Percentiles rank a stretch among this genome's conserved stretches.
These are phyloP conservation scores for Brassica juncea DNA, from an alignment of 345 rosid species.

Conservation along the genomic window DNA sequence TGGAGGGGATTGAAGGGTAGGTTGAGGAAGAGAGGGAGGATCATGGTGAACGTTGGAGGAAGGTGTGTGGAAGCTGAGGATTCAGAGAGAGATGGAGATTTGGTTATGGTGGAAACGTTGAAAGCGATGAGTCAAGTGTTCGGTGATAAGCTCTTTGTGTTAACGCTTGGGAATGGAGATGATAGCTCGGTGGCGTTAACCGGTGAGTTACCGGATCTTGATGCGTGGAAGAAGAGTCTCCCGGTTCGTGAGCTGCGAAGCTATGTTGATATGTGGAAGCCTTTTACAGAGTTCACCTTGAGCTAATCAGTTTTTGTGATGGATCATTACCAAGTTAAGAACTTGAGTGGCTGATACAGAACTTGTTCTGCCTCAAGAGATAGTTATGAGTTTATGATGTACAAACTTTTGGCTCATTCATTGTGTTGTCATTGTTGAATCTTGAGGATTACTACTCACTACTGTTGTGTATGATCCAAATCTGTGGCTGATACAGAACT, in stretches of 20 bases:
- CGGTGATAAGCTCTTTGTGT: conserved; percentile 52
- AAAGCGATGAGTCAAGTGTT: conserved; percentile 67
- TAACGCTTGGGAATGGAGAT: conserved; percentile 58
- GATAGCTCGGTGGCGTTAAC: conserved; percentile 78
- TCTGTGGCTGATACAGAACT: not conserved
- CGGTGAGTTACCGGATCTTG: conserved; percentile 63
- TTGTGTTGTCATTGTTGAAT: conserved; percentile 5
- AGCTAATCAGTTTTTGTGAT: conserved; percentile 9
- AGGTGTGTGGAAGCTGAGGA: conserved; percentile 63
- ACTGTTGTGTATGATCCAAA: not conserved
- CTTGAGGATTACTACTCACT: not conserved
- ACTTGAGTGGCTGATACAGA: not conserved
- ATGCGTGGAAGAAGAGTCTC: conserved; percentile 61
- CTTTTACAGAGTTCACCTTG: conserved; percentile 19
- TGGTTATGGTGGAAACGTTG: conserved; percentile 71
- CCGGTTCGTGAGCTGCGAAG: conserved; percentile 47
- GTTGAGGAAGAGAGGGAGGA: conserved; percentile 70
- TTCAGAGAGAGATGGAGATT: conserved; percentile 58
- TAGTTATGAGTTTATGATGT: not conserved
- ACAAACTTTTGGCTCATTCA: conserved; percentile 4
- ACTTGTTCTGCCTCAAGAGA: not conserved
- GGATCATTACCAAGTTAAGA: not conserved
- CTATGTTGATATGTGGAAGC: conserved; percentile 74
- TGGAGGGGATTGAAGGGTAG: conserved; percentile 61
- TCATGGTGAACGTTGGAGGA: conserved; percentile 37